Conservation (phyloP, 2,329 filamentous ascomycete species). For the Rhynchosporium agropyri region DNA sequence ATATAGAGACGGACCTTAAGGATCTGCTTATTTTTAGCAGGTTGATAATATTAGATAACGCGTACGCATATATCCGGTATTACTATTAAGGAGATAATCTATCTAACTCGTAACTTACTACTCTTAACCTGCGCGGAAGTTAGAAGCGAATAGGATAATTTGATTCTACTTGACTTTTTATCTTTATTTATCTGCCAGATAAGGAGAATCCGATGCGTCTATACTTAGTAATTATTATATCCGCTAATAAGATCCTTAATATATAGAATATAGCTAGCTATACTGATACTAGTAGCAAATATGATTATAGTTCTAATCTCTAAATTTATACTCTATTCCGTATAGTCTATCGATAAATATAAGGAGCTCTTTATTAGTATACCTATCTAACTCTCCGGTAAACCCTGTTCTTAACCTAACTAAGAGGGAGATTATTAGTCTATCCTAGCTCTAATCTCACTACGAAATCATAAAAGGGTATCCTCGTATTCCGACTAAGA, state of each 20-base stretch:
- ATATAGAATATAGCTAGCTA: constrained; percentile 28
- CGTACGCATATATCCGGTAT: constrained; percentile 6
- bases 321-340: constrained; percentile 18
- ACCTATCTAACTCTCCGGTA: constrained; percentile 14
- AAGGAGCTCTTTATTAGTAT: constrained; percentile 10
- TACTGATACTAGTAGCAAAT: constrained; percentile 28
- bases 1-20: constrained; percentile 13
- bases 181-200: constrained; percentile 27
- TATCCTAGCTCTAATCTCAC: constrained; percentile 23
- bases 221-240: constrained; percentile 29
- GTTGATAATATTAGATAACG: constrained; percentile 6
- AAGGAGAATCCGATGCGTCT: constrained; percentile 24
- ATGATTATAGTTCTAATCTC: constrained; percentile 26
- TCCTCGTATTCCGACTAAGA: constrained; percentile 18
- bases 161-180: constrained; percentile 18
- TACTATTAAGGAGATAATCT: neutral
- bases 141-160: neutral
- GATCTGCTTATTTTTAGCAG: neutral
- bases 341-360: constrained; percentile 26
- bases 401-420: constrained; percentile 26
- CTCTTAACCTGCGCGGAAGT: constrained; percentile 21
- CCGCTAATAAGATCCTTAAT: constrained; percentile 29
- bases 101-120: constrained; percentile 15
- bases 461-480: constrained; percentile 30
- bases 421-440: constrained; percentile 26